These are phyloP conservation scores for Thelonectria olida DNA, from an alignment of 2,329 filamentous ascomycete species.

Conservation along the genomic window DNA sequence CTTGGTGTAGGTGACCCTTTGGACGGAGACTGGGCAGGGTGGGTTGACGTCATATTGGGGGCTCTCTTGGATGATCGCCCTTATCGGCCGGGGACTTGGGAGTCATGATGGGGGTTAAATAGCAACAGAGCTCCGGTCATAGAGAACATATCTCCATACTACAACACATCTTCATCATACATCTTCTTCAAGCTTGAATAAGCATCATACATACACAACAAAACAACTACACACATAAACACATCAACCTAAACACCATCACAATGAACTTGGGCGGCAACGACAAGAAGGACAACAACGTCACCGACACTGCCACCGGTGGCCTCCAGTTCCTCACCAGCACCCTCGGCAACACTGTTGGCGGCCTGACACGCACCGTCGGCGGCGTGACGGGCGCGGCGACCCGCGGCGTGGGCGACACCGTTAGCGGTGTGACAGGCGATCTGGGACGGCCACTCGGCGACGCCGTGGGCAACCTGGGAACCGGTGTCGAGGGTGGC, in stretches of 20 bases:
- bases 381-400: slow-evolving; percentile 59
- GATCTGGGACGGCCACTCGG: slow-evolving; percentile 64
- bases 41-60: slow-evolving; percentile 37
- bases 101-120: slow-evolving; percentile 11
- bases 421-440: slow-evolving; percentile 62
- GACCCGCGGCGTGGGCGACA: slow-evolving; percentile 65
- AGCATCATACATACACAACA: background rate
- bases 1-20: slow-evolving; percentile 19
- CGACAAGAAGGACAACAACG: slow-evolving; percentile 36
- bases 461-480: slow-evolving; percentile 62
- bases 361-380: slow-evolving; percentile 51
- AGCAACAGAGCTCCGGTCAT: background rate
- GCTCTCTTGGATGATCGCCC: slow-evolving; percentile 13
- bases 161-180: no score
- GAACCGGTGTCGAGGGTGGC: slow-evolving; percentile 63
- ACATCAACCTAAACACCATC: slow-evolving; percentile 10
- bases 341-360: slow-evolving; percentile 52
- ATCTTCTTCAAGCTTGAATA: background rate
- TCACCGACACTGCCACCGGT: slow-evolving; percentile 44
- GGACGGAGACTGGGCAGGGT: background rate
- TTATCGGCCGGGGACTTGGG: background rate
- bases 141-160: background rate
- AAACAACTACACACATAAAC: background rate
- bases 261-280: slow-evolving; percentile 35
- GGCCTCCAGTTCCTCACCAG: slow-evolving; percentile 51